Conservation (phyloP, 176 grass and related monocot genomes). For the Cocos nucifera region DNA sequence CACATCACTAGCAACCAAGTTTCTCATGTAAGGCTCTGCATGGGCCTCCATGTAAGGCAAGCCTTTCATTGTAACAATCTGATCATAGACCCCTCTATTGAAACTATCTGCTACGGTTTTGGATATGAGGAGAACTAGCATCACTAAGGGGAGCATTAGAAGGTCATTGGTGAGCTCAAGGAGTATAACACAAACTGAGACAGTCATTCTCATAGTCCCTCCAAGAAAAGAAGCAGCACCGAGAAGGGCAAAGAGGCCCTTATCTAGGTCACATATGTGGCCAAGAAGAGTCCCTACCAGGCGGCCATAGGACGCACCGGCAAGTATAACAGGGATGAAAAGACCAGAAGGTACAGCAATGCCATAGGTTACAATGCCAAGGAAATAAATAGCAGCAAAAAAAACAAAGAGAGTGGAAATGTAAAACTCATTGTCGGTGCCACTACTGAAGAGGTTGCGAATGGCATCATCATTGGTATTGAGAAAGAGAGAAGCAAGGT, state of each 20-base stretch:
- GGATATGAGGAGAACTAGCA: constrained; percentile 59
- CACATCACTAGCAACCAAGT: constrained; percentile 37
- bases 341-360: constrained; percentile 54
- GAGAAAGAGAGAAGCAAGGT: constrained; percentile 58
- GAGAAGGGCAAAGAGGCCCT: constrained; percentile 42
- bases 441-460: constrained; percentile 55
- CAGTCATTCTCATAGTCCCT: constrained; percentile 69
- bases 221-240: constrained; percentile 49
- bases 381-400: constrained; percentile 34
- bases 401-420: constrained; percentile 33
- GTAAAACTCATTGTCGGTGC: constrained; percentile 36
- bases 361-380: constrained; percentile 51
- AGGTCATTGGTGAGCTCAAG: constrained; percentile 69
- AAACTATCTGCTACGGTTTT: constrained; percentile 67
- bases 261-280: constrained; percentile 24
- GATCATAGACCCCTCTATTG: constrained; percentile 66
- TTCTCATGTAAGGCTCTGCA: constrained; percentile 47
- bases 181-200: constrained; percentile 68
- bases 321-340: constrained; percentile 55
- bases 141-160: constrained; percentile 52
- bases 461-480: constrained; percentile 72
- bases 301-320: constrained; percentile 36
- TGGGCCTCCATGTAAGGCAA: constrained; percentile 54
- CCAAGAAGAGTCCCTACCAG: constrained; percentile 32
- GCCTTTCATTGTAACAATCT: constrained; percentile 64